Evolutionary conservation across 129 eudicot genomes (phyloP).

Genomic region (Flaveria bidentis): DNA sequence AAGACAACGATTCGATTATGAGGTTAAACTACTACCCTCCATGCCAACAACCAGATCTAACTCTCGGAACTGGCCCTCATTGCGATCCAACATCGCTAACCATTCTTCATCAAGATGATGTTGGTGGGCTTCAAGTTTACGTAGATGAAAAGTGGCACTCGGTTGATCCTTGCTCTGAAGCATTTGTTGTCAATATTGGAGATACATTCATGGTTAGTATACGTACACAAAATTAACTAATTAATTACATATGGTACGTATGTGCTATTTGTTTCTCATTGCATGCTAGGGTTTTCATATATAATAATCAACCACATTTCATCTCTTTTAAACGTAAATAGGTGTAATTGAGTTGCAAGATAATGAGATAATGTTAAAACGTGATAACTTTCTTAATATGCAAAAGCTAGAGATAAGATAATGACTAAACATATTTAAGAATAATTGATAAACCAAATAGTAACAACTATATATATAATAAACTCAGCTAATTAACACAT

Average conservation of each 20-base stretch:
- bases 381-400: too few species aligned
- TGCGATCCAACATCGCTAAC: slow-evolving; percentile 93
- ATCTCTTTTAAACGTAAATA: too few species aligned
- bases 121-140: slow-evolving; percentile 86
- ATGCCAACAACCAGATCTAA: slow-evolving; percentile 67
- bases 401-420: too few species aligned
- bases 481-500: too few species aligned
- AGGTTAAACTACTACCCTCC: slow-evolving; percentile 85
- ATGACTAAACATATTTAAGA: too few species aligned
- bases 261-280: not conserved
- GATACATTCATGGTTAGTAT: slow-evolving; percentile 84
- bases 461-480: too few species aligned
- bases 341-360: too few species aligned
- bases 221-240: too few species aligned
- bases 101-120: slow-evolving; percentile 88
- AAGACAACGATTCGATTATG: slow-evolving; percentile 80
- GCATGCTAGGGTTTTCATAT: not conserved
- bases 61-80: slow-evolving; percentile 97
- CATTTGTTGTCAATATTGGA: slow-evolving; percentile 90
- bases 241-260: not conserved
- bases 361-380: too few species aligned
- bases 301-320: too few species aligned
- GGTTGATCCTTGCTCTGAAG: slow-evolving; percentile 58
- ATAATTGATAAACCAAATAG: too few species aligned
- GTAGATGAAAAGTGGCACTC: slow-evolving; percentile 79